Evolutionary conservation across 2,329 filamentous ascomycete species (phyloP), one percentile per base, ranked within the genome.

Genomic region (Aureobasidium sp.): DNA sequence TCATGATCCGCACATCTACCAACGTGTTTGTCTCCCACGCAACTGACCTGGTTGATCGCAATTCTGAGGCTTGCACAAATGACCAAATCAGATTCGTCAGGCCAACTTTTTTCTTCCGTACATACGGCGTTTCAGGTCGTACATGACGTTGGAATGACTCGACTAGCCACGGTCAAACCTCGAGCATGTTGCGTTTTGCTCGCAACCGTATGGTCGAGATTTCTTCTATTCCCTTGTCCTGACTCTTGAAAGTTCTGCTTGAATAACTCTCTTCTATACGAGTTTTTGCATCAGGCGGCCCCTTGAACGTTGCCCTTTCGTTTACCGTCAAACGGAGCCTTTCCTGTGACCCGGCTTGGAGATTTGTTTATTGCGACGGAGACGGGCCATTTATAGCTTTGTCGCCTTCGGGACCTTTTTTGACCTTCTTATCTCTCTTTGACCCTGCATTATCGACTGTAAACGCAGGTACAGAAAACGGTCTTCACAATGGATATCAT

Each of bases 91-190:
- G 8, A 41, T 7, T 32, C 13, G 36, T 54, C 25, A 39, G 36
- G 37, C 37, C 39, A 25, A 57, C 30, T 27, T 25, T 16, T 16
- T 5, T 5, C 4, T 14, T 14, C 34, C 5, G 34, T 37, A 37
- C 3, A 37, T 11, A 37, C 2, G 3, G 21, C 2, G 42, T 47
- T 48, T 47, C 54, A 29, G 7, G 39, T 39, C 30, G 39, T 37
- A 45, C 42, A 47, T 48, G 54, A 59, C 54, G 42, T 59, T 39
- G 21, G 5, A 47, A 59, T 59, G 54, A 59, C 54, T 59, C 42
- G 54, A 41, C 30, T 58, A 58, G 54, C 47, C 54, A 47, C 32
- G 21, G 32, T 39, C 21, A 51, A 27, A 21, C 14, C 16, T 51
- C 13, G 49, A 51, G 13, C n/a, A 32, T 25, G 30, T 36, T 50